Base-by-base conservation (phyloP, 1,139 yeast genomes). In the Kodamaea anthophila region DNA sequence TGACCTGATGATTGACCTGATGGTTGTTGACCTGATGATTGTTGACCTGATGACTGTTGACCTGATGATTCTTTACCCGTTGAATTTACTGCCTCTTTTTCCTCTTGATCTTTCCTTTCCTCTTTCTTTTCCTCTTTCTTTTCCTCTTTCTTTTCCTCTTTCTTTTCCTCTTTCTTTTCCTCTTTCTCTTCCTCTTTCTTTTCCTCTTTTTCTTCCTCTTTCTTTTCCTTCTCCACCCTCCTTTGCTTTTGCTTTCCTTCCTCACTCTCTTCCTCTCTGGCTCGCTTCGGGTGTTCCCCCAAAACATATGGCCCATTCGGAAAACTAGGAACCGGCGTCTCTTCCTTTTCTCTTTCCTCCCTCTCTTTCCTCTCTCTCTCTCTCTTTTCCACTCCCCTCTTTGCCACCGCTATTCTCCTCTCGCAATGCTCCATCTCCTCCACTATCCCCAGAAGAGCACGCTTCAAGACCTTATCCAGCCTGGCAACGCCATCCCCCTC, bases 381-480 rank as follows among this genome's bases (percentile, higher is more conserved):
- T 5, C 39, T 16, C 18, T 16, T 16, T 16, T 16, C 18, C 6
- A 16, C 18, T 6, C 18, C 18, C 18, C 48, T n/a, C 23, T 19
- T 16, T 20, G 5, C 10, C 11, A n/a, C 8, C 22, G 7, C 16
- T 18, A 10, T 13, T 21, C 18, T 15, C 27, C 15, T 3, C 5
- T n/a, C 12, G 21, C 11, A 51, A 37, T 63, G 69, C 36, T 60
- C 62, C 7, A 61, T 48, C 36, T 63, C 71, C 29, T 51, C 55
- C 16, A 50, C 42, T 9, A 59, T 44, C 25, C 47, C 51, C 10
- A 57, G 42, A 23, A 55, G 48, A 15, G 55, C 41, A 31, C 49
- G 49, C 30, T 50, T 54, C 30, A 53, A 47, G 23, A 58, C 67
- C 22, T 44, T 45, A 15, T 43, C 49, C 28, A 68, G 44, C 41